These are phyloP conservation scores for Colletotrichum cordylinicola DNA, from an alignment of 2,329 filamentous ascomycete species.

Conservation along the genomic window DNA sequence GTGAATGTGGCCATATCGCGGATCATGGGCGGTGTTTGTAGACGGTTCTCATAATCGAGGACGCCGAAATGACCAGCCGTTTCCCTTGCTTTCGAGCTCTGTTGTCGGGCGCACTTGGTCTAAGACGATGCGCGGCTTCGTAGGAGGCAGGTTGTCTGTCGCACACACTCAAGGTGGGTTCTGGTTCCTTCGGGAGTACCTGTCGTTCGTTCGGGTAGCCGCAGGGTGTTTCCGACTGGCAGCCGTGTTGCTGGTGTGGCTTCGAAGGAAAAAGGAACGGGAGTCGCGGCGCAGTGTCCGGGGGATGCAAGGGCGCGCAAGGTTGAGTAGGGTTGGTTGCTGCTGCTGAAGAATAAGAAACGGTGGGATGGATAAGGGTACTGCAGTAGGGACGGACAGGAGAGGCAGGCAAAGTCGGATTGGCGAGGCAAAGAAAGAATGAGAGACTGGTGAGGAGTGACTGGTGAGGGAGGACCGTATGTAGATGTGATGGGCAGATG, in stretches of 20 bases:
- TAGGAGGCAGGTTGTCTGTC: not conserved
- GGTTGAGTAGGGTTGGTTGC: not conserved
- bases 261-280: not conserved
- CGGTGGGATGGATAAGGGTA: not conserved
- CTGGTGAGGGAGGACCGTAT: not conserved
- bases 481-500: not conserved
- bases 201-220: not conserved
- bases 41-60: conserved; percentile 7
- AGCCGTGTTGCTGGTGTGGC: not conserved
- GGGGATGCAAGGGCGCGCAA: conserved; percentile 4
- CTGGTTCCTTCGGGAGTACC: not conserved
- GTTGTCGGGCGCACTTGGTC: not conserved
- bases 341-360: not conserved
- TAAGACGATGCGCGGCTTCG: not conserved
- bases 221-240: not conserved
- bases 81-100: not conserved
- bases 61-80: not conserved
- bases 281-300: not conserved
- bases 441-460: not conserved
- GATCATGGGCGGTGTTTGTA: conserved; percentile 17
- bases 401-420: not conserved
- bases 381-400: not conserved
- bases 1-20: conserved; percentile 15
- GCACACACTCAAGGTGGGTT: not conserved
- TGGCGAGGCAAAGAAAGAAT: not conserved